Evolutionary conservation across 2,329 filamentous ascomycete species (phyloP), one percentile per base, ranked within the genome.

Genomic region (Ophiostoma sp.): DNA sequence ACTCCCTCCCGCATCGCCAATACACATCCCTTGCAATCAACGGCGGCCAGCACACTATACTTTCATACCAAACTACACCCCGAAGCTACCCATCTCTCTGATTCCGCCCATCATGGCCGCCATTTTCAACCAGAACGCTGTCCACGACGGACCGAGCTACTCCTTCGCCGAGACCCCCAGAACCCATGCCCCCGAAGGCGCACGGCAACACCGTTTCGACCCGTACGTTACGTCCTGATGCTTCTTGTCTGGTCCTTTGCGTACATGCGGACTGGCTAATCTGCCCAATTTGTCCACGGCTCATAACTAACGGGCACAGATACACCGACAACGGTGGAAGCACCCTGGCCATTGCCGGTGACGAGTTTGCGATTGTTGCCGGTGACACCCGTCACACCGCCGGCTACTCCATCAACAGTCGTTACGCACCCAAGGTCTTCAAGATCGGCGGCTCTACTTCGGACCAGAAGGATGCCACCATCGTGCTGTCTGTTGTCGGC

Each of bases 271-370:
- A 52, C 48, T 23, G 15, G 48, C 20, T 23, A 7, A 0, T 52
- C 6, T 23, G 27, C 27, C 27, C 27, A 31, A 31, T 3, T 3
- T 52, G 44, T 17, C 10, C 11, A n/a, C 41, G 23, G n/a, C 4
- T 33, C 27, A n/a, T 11, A 6, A 31, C 60, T 65, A 39, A 67
- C 10, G 4, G 48, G 8, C 6, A 70, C 75, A 95, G 92, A 76
- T 99, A 99, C 82, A 96, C 95, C 75, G 94, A 99, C 84, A 99
- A 99, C 80, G 95, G 95, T 76, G 95, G 95, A 76, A 96, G 93
- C 72, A 98, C 95, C 69, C 88, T 99, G 70, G 95, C 93, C 77
- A 98, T 99, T 80, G 90, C 93, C 54, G 95, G 96, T 76, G 89
- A 89, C 78, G 92, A 96, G 84, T 99, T 98, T 84, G 89, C 93